Conservation (phyloP, 495 filamentous ascomycete genomes). For the Hypoxylon subgilvum region DNA sequence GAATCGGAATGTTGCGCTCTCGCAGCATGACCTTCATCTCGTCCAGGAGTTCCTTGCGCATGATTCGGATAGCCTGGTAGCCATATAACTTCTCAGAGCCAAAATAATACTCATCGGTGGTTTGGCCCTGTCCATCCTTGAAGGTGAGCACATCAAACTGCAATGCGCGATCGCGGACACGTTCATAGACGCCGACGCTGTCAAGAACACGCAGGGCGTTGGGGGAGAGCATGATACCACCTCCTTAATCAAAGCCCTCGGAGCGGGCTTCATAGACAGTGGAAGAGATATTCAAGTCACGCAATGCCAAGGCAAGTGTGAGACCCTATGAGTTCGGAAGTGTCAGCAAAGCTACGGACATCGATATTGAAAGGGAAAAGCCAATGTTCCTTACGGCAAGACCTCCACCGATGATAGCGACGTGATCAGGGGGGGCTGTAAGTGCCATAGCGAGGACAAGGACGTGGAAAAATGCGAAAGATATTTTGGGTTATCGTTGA, state of each 20-base stretch:
- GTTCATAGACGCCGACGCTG: conserved; percentile 50
- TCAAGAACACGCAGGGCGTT: conserved; percentile 59
- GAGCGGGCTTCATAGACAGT: conserved; percentile 17
- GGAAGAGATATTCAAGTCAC: conserved; percentile 14
- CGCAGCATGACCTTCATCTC: conserved; percentile 42
- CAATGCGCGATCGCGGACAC: conserved; percentile 35
- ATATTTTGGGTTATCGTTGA: too few species aligned
- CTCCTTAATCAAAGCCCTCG: conserved; percentile 38
- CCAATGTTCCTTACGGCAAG: not conserved
- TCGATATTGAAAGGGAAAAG: not conserved
- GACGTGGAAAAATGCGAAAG: too few species aligned
- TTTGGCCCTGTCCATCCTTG: conserved; percentile 44
- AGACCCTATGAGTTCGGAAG: conserved; percentile 13
- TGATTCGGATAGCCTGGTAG: conserved; percentile 55
- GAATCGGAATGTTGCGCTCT: conserved; percentile 46
- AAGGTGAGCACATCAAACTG: conserved; percentile 52
- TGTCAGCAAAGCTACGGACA: not conserved
- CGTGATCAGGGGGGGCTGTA: not conserved
- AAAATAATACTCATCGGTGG: conserved; percentile 53
- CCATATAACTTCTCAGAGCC: conserved; percentile 50
- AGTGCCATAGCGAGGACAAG: conserved; percentile 2
- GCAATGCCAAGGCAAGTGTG: conserved; percentile 10
- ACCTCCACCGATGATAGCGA: not conserved
- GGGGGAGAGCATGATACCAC: conserved; percentile 60
- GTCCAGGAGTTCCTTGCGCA: conserved; percentile 53